Conservation (phyloP, 176 grass and related monocot species). For the Raddia guianensis region DNA sequence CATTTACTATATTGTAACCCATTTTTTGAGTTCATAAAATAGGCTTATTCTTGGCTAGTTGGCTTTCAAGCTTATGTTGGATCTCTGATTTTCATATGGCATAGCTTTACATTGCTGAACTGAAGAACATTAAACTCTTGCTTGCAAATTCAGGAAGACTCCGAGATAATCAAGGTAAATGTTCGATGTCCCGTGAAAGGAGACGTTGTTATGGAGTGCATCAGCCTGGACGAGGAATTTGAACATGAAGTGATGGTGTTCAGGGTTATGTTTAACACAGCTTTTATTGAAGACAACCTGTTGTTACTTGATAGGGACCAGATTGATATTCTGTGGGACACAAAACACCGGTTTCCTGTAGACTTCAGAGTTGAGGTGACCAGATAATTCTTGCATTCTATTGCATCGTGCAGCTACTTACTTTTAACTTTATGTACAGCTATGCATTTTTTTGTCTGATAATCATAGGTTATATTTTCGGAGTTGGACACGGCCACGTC, state of each 20-base stretch:
- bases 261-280: slow-evolving; percentile 88
- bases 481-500: slow-evolving; percentile 35
- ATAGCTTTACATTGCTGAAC: slow-evolving; percentile 31
- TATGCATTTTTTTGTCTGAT: slow-evolving; percentile 5
- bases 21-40: background rate
- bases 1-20: background rate
- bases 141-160: slow-evolving; percentile 61
- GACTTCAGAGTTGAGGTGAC: slow-evolving; percentile 95
- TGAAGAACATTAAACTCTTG: slow-evolving; percentile 4
- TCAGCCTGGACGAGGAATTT: slow-evolving; percentile 70
- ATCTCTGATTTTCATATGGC: background rate
- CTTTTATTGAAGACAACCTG: slow-evolving; percentile 75
- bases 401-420: background rate
- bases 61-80: background rate
- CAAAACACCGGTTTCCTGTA: slow-evolving; percentile 70
- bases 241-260: slow-evolving; percentile 85
- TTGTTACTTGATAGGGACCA: slow-evolving; percentile 72
- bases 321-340: slow-evolving; percentile 91
- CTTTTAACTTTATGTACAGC: slow-evolving; percentile 4
- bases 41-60: slow-evolving; percentile 12
- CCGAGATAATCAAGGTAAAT: slow-evolving; percentile 63
- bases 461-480: slow-evolving; percentile 53
- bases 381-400: slow-evolving; percentile 18
- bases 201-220: slow-evolving; percentile 87
- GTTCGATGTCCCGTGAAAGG: slow-evolving; percentile 47